phyloP scores from a whole-genome alignment of 306 rosid genomes.

The Pyrus pyrifolia region DNA sequence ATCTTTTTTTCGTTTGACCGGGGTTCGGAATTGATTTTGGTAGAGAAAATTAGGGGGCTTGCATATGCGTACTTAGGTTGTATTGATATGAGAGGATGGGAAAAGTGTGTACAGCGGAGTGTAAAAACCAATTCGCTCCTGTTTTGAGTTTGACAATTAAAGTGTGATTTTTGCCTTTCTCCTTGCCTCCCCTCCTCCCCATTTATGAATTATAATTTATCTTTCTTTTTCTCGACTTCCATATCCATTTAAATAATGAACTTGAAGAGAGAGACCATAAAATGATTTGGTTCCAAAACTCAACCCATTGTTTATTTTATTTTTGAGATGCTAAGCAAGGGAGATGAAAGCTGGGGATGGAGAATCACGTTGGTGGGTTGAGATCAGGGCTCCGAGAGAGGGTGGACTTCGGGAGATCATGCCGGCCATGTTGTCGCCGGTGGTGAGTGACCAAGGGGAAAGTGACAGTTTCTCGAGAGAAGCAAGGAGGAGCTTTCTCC shows the following conservation, averaged over 20 bases:
- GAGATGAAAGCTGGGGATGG: too few species aligned
- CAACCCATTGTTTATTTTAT: too few species aligned
- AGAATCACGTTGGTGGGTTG: too few species aligned
- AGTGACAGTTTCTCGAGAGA: too few species aligned
- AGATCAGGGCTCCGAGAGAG: too few species aligned
- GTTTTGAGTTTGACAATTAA: conserved; percentile 35
- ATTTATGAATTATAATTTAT: not conserved
- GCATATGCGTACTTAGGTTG: conserved; percentile 52
- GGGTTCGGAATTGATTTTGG: conserved; percentile 29
- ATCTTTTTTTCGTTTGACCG: conserved; percentile 12
- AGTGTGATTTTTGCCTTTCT: conserved; percentile 21
- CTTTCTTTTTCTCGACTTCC: not conserved
- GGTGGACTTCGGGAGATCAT: too few species aligned
- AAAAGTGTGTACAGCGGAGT: conserved; percentile 71
- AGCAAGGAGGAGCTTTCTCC: too few species aligned
- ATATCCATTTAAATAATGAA: not conserved
- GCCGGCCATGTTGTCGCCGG: too few species aligned
- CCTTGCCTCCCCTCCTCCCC: not conserved
- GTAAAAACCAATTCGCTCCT: conserved; percentile 43
- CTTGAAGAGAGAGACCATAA: not conserved
- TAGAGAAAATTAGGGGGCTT: conserved; percentile 41
- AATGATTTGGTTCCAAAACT: too few species aligned
- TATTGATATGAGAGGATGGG: conserved; percentile 42
- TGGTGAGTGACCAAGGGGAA: too few species aligned
- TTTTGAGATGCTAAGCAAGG: too few species aligned